phyloP scores from a whole-genome alignment of 1,284 basidiomycete species.

The Apiotrichum siamense region DNA sequence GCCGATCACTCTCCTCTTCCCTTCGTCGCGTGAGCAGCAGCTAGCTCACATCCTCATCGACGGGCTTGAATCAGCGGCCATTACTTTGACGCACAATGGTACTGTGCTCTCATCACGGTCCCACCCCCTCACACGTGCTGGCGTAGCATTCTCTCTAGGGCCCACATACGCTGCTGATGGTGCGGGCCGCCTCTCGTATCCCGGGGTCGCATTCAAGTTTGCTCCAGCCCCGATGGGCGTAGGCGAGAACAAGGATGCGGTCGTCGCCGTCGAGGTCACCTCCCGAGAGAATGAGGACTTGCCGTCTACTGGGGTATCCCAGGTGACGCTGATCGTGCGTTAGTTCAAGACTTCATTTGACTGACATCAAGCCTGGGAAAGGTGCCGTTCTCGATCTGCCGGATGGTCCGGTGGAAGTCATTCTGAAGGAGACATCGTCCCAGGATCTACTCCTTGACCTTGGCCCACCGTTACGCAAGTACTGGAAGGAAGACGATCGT shows the following conservation, averaged over 20 bases:
- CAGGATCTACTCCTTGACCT: constrained; percentile 73
- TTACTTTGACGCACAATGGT: constrained; percentile 65
- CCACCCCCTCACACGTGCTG: constrained; percentile 58
- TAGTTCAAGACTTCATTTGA: neutral
- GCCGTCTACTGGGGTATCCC: constrained; percentile 7
- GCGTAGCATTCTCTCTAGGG: constrained; percentile 68
- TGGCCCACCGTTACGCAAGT: constrained; percentile 67
- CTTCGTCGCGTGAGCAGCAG: constrained; percentile 61
- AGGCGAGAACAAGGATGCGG: constrained; percentile 52
- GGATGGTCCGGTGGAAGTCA: constrained; percentile 52
- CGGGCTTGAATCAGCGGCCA: constrained; percentile 35
- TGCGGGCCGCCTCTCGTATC: constrained; percentile 49
- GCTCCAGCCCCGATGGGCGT: constrained; percentile 37
- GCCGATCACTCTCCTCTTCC: constrained; percentile 69
- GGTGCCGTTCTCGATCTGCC: constrained; percentile 57
- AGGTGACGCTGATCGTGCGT: constrained; percentile 23
- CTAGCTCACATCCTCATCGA: constrained; percentile 62
- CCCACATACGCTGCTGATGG: constrained; percentile 66
- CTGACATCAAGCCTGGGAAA: constrained; percentile 57
- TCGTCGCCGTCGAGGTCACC: constrained; percentile 23
- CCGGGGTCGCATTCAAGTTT: constrained; percentile 74
- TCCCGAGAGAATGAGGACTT: constrained; percentile 44
- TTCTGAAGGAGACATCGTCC: constrained; percentile 70
- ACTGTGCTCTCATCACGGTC: constrained; percentile 55
- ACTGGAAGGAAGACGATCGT: constrained; percentile 80